Percentiles rank a stretch among this genome's conserved stretches.
Evolutionary conservation across 2,329 filamentous ascomycete species (phyloP).

Genomic region (Zasmidium cellare): DNA sequence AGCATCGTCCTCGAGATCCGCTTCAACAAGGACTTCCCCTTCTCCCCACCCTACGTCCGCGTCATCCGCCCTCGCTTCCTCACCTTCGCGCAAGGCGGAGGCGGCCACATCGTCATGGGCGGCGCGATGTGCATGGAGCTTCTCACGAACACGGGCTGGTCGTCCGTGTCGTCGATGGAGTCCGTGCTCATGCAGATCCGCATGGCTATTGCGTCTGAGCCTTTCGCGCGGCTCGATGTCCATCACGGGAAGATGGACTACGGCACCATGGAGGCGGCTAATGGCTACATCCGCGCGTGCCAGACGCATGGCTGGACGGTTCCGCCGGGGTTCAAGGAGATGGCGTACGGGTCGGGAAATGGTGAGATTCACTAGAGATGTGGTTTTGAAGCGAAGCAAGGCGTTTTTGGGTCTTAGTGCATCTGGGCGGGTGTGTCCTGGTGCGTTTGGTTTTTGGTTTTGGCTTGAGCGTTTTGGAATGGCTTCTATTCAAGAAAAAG

Average conservation of each 20-base stretch:
- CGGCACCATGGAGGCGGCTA: conserved; percentile 66
- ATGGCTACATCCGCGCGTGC: conserved; percentile 72
- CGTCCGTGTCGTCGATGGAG: conserved; percentile 70
- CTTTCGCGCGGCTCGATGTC: conserved; percentile 68
- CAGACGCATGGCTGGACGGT: conserved; percentile 70
- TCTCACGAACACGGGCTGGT: conserved; percentile 82
- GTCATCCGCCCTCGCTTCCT: conserved; percentile 80
- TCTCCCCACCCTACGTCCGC: conserved; percentile 79
- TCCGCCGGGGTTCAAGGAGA: conserved; percentile 60
- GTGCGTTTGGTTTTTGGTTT: too few species aligned
- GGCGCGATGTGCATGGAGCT: conserved; percentile 78
- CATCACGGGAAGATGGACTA: conserved; percentile 48
- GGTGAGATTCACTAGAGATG: background rate
- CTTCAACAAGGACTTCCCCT: conserved; percentile 74
- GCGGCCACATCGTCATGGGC: conserved; percentile 81
- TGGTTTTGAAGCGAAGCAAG: too few species aligned
- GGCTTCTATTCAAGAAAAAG: too few species aligned
- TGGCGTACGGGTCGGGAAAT: conserved; percentile 36
- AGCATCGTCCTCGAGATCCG: conserved; percentile 81
- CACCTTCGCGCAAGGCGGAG: conserved; percentile 69
- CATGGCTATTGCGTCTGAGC: conserved; percentile 71
- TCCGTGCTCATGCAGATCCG: conserved; percentile 78
- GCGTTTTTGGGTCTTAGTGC: too few species aligned
- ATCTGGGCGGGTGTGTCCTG: too few species aligned
- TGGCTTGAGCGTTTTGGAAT: too few species aligned